These are phyloP conservation scores for Dujonia santamariae DNA, from an alignment of 1,139 yeast genomes.

Conservation along the genomic window DNA sequence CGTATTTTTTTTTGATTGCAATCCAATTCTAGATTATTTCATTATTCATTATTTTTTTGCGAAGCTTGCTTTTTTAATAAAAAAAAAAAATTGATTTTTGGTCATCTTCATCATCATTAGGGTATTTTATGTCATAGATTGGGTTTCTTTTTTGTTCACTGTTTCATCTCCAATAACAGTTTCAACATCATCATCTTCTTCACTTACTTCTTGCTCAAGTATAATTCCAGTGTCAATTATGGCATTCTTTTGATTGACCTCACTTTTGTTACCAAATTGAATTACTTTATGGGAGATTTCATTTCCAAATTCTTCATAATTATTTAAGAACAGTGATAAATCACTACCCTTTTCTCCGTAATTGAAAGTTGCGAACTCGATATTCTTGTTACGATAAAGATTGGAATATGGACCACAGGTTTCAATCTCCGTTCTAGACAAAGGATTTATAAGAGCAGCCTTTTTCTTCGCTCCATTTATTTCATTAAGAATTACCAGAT, in stretches of 20 bases:
- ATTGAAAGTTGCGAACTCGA: slow-evolving; percentile 30
- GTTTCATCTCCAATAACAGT: not conserved
- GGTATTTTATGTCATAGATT: too few species aligned
- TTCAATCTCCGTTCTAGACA: slow-evolving; percentile 64
- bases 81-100: too few species aligned
- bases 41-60: too few species aligned
- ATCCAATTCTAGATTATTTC: too few species aligned
- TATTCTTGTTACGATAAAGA: slow-evolving; percentile 39
- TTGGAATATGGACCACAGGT: slow-evolving; percentile 57
- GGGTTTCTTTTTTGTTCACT: not conserved
- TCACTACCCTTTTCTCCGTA: slow-evolving; percentile 12
- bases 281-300: slow-evolving; percentile 12
- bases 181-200: slow-evolving; percentile 1
- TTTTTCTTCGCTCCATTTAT: not conserved
- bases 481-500: not conserved
- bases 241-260: not conserved
- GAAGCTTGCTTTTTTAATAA: too few species aligned
- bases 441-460: slow-evolving; percentile 26
- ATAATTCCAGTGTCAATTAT: slow-evolving; percentile 1
- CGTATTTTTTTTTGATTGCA: too few species aligned
- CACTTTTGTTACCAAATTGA: slow-evolving; percentile 9
- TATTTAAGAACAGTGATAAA: slow-evolving; percentile 10
- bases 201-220: slow-evolving; percentile 6
- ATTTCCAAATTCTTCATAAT: slow-evolving; percentile 15
- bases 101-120: too few species aligned